Evolutionary conservation across 75 land plant species (phyloP), one percentile per base, ranked within the genome.

Genomic region (Cupressus sempervirens): DNA sequence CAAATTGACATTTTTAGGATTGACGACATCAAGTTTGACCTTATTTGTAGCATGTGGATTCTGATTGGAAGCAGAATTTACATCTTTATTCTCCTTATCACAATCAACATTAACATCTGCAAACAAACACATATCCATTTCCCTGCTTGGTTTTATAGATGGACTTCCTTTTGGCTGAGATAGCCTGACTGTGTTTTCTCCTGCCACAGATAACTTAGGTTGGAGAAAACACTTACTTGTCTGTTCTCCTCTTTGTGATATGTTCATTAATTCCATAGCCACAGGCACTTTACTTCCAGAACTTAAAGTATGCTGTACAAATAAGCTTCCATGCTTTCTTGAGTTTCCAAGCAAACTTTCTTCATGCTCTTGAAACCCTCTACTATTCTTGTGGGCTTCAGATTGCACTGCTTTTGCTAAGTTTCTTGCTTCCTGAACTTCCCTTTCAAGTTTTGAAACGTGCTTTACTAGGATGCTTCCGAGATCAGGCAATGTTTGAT

Each of bases 401-500:
- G 85, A 41, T 45, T 54, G 53, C 10, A 82, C 35, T 32, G 65
- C 36, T 54, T 82, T 82, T 82, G 62, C 83, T 23, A 52, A 54
- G 12, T 52, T 62, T 68, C 67, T 87, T 23, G 85, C 82, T 84
- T 90, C 93, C 54, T 83, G 83, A 38, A 88, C 88, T 85, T 91
- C 91, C 74, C 88, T 86, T 88, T 93, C 94, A 9, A 93, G 89
- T 53, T 86, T 91, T 3, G 94, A 85, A 72, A 88, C 86, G 87
- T 90, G 94, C 88, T 93, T 94, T 41, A 94, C 93, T 85, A 94
- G 84, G 58, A 89, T 84, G 76, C 85, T 84, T 76, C 88, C 88
- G 29, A 87, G 56, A 83, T 88, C 89, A 29, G 85, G 85, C 10
- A 82, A 73, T 20, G 8, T 48, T 48, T 84, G 52, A 40, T 50